A percentile compares a stretch with the other conserved stretches of the same genome.
These are phyloP conservation scores for Phaeosphaeriaceae sp. DNA, from an alignment of 2,329 filamentous ascomycete species.

Conservation along the genomic window DNA sequence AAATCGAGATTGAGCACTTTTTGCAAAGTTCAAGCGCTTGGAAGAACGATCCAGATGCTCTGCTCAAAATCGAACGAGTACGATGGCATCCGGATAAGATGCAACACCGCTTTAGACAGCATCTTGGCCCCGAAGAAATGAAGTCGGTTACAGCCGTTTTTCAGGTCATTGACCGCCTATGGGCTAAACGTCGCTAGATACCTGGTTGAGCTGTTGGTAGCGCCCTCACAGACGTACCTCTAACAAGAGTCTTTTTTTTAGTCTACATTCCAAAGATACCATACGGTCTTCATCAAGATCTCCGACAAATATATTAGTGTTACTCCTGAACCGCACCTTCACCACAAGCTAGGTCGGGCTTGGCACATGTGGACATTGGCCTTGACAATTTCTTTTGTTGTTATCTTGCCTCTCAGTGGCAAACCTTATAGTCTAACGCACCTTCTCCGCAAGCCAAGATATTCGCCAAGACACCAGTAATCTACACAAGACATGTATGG, in stretches of 20 bases:
- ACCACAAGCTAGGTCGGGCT: too few species aligned
- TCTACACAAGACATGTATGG: constrained; percentile 12
- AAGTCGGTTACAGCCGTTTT: constrained; percentile 87
- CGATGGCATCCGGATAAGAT: constrained; percentile 99
- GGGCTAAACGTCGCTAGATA: constrained; percentile 61
- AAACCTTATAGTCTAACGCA: not conserved
- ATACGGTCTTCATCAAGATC: too few species aligned
- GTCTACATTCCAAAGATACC: too few species aligned
- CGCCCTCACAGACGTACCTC: too few species aligned
- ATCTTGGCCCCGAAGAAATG: constrained; percentile 74
- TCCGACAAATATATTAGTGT: too few species aligned
- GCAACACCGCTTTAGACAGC: constrained; percentile 80
- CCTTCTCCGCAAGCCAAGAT: constrained; percentile 1
- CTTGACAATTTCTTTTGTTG: not conserved
- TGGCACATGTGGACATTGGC: not conserved
- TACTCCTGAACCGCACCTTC: too few species aligned
- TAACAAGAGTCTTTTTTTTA: too few species aligned
- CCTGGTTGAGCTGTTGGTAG: too few species aligned
- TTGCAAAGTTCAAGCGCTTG: constrained; percentile 62
- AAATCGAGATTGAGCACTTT: constrained; percentile 71
- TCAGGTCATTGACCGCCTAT: constrained; percentile 84
- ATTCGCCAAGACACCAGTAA: constrained; percentile 6
- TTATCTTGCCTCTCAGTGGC: not conserved
- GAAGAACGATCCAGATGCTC: constrained; percentile 51
- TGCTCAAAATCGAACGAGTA: constrained; percentile 83